Evolutionary conservation across 2,329 filamentous ascomycete genomes (phyloP), one percentile per base, ranked within the genome.

Genomic region (Nannizzia gypsea): DNA sequence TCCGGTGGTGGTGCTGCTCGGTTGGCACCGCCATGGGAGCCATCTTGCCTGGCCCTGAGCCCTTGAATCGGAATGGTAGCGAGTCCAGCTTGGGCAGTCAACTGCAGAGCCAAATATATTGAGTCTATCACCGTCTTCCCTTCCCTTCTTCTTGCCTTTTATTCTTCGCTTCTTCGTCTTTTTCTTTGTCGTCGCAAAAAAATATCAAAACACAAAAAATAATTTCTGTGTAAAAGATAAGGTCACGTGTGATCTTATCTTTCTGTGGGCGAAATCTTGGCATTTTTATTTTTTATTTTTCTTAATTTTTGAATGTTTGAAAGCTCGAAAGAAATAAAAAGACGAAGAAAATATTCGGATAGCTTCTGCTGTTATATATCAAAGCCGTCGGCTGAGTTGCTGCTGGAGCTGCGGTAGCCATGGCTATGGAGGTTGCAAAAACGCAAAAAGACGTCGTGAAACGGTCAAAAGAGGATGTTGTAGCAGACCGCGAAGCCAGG

Each of bases 11-110:
- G 75, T 97, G 90, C 40, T 65, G 90, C 40, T 65, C 72, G 66
- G 78, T 74, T 64, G 73, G 80, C 72, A 77, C 76, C 70, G 83
- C 80, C 62, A 81, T 79, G 74, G 84, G 82, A 70, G 88, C 85
- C 89, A 93, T 93, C 68, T 82, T 88, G 75, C 80, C 80, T 66
- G 70, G 74, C 66, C 74, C 74, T 61, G 74, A 73, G 74, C 83
- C 88, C 80, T 95, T 96, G 77, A 95, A 95, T 76, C 91, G 81
- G 71, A 87, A 95, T 2, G 91, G 89, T 74, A 90, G 75, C 63
- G 68, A 72, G 71, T 57, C 63, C 63, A 65, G 59, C 22, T 65
- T 65, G 46, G 26, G 34, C 26, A 24, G 20, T 38, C 36, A 28
- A 40, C 9, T n/a, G 22, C 54, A 22, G 9, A 56, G 28, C 38